Evolutionary conservation across 2,329 filamentous ascomycete genomes (phyloP).

Genomic region (Colletotrichum spinosum): DNA sequence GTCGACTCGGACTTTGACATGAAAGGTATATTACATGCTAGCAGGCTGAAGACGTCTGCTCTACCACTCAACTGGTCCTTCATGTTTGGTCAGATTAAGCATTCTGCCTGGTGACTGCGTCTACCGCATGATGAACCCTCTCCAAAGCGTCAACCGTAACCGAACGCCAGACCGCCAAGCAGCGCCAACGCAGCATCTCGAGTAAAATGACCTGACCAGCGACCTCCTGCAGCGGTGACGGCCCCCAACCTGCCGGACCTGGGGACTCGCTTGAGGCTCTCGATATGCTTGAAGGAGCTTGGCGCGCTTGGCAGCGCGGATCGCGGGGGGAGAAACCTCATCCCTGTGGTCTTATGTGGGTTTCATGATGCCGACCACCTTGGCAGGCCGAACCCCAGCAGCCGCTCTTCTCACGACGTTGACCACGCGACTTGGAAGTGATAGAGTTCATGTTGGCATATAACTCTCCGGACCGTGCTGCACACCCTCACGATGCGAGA

Average conservation of each 20-base stretch:
- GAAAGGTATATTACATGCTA: no score
- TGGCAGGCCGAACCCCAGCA: constrained; percentile 6
- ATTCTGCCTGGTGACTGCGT: not conserved
- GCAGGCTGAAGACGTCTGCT: no score
- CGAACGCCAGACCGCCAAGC: constrained; percentile 32
- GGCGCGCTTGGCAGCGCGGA: constrained; percentile 33
- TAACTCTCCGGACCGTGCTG: constrained; percentile 1
- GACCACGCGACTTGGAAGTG: not conserved
- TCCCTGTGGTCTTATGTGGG: constrained; percentile 31
- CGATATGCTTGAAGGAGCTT: constrained; percentile 6
- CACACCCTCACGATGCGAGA: not conserved
- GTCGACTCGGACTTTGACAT: no score
- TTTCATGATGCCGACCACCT: constrained; percentile 30
- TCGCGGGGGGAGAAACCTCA: constrained; percentile 10
- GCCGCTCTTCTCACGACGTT: not conserved
- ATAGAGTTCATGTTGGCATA: constrained; percentile 6
- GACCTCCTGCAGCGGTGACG: not conserved
- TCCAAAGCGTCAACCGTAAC: constrained; percentile 27
- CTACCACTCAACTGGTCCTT: no score
- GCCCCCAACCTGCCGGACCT: not conserved
- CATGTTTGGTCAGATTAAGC: not conserved
- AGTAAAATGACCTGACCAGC: constrained; percentile 27
- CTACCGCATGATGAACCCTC: constrained; percentile 15
- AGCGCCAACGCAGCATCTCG: constrained; percentile 22
- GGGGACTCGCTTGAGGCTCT: constrained; percentile 11